Percentiles rank a stretch among this genome's conserved stretches.
phyloP scores from a whole-genome alignment of 2,329 filamentous ascomycete genomes.

The Ophiostoma novo-ulmi region DNA sequence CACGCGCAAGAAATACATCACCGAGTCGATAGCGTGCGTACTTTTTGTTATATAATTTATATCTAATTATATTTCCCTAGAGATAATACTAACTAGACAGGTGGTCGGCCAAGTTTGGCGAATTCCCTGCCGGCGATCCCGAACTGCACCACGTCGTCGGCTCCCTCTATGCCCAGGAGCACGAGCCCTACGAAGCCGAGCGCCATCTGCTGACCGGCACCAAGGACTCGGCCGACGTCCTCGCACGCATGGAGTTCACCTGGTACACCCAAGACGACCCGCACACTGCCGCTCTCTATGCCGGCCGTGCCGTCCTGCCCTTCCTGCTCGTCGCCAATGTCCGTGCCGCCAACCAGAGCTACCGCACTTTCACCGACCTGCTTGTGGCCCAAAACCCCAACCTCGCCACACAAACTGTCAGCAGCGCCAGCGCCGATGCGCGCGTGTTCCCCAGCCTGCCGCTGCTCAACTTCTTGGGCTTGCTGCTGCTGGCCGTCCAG shows the following conservation, averaged over 20 bases:
- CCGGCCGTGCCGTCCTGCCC: conserved; percentile 78
- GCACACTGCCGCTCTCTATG: conserved; percentile 81
- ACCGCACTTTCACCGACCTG: conserved; percentile 67
- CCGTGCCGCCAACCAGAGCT: conserved; percentile 77
- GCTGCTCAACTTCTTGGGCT: conserved; percentile 87
- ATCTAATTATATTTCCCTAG: not conserved
- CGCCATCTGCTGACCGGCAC: conserved; percentile 84
- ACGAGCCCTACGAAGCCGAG: conserved; percentile 90
- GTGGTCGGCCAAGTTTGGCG: conserved; percentile 82
- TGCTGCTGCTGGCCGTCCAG: conserved; percentile 79
- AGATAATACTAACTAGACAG: conserved; percentile 34
- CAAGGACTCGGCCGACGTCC: conserved; percentile 74
- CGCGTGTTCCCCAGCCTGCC: conserved; percentile 85
- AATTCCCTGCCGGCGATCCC: conserved; percentile 85
- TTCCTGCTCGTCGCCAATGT: conserved; percentile 89
- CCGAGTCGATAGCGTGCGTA: conserved; percentile 70
- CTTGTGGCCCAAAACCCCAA: conserved; percentile 49
- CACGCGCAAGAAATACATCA: conserved; percentile 86
- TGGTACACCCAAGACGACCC: conserved; percentile 91
- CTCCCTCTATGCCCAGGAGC: conserved; percentile 83
- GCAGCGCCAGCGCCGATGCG: conserved; percentile 65
- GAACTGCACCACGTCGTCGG: conserved; percentile 92
- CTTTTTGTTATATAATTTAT: not conserved
- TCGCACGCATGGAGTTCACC: conserved; percentile 79
- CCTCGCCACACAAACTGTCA: conserved; percentile 76